Conservation (phyloP, 345 rosid genomes). For the Firmiana major region DNA sequence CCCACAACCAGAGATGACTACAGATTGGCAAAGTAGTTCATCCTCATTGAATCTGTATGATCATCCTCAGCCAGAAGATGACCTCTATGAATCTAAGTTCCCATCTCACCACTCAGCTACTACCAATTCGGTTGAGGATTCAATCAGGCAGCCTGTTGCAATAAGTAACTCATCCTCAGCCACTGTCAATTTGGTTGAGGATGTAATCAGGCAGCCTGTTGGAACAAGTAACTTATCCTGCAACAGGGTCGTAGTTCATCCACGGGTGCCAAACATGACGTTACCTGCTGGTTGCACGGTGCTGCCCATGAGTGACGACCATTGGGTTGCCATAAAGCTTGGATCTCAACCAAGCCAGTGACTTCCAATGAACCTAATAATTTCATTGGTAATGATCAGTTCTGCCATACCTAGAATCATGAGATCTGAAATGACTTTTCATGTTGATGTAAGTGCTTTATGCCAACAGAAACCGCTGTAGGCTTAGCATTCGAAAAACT, state of each 20-base stretch:
- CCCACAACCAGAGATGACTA: slow-evolving; percentile 15
- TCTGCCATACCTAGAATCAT: neutral
- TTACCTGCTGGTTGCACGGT: slow-evolving; percentile 23
- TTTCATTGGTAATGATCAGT: neutral
- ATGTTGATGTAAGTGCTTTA: neutral
- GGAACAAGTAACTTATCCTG: neutral
- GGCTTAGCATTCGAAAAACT: neutral
- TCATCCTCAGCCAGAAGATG: neutral
- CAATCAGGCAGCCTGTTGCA: too few species aligned
- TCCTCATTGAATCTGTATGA: neutral
- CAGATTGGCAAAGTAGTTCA: neutral
- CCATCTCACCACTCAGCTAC: neutral
- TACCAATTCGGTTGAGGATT: neutral
- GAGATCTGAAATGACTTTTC: neutral
- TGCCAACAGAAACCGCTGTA: too few species aligned
- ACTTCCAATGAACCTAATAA: neutral
- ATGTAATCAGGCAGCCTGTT: neutral
- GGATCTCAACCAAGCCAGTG: neutral
- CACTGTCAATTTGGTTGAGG: neutral
- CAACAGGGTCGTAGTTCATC: slow-evolving; percentile 20
- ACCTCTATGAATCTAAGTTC: neutral
- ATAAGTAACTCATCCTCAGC: too few species aligned
- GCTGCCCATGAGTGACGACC: slow-evolving; percentile 10
- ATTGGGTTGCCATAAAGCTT: neutral
- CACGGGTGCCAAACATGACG: slow-evolving; percentile 17